Evolutionary conservation across 495 filamentous ascomycete genomes (phyloP), one percentile per base, ranked within the genome.

Genomic region (Filosporella fistucella): DNA sequence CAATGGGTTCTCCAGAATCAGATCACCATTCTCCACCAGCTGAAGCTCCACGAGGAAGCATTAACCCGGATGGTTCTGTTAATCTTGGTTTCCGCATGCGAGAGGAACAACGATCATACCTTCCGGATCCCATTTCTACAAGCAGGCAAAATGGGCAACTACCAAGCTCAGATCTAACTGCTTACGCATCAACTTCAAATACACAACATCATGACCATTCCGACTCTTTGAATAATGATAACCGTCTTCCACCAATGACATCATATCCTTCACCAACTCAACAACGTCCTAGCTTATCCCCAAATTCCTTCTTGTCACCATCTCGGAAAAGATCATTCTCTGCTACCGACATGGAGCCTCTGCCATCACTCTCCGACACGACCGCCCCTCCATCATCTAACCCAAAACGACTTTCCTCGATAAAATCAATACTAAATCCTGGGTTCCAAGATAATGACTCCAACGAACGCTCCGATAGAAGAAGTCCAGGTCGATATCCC

Each of bases 381-480:
- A 2, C 35, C 21, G 17, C 52, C 1, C 34, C 6, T 2, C 23
- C 22, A 5, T 47, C 54, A 21, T n/a, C 44, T n/a, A 59, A 63
- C 33, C 56, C 72, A 2, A 82, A 82, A 41, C 78, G 88, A 3
- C 65, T 89, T 1, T 85, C 81, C 39, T 89, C 85, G 1, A 93
- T 93, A 39, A 89, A 81, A 25, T 88, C 86, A 2, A 85, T 94
- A 35, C 67, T 94, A 22, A 91, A 91, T 49, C 81, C 80, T n/a
- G 52, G 52, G 2, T 49, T 49, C 29, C 34, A 41, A 23, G 56
- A 59, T 16, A 41, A 45, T 6, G 50, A 44, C 28, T 22, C 33
- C 14, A 29, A 21, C 25, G 22, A 35, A 16, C 24, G 35, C 1
- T 39, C 13, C 13, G 50, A 45, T 25, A 29, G 40, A 22, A 30